These are phyloP conservation scores for Aspergillus texensis DNA, from an alignment of 2,329 filamentous ascomycete genomes.

Conservation along the genomic window DNA sequence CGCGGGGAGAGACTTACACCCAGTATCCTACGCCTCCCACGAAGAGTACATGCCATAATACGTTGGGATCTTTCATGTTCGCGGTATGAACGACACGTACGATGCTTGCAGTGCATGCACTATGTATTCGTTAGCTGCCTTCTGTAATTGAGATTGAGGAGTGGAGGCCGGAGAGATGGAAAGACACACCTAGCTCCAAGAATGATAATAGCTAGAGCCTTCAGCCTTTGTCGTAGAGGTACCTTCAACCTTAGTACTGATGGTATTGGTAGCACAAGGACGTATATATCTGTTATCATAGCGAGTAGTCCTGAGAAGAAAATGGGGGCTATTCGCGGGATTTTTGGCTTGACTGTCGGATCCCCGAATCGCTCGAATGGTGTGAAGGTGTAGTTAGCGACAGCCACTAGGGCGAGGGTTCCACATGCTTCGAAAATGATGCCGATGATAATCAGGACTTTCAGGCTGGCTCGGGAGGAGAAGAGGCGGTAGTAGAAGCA, in stretches of 20 bases:
- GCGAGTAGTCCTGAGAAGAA: neutral
- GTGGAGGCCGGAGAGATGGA: neutral
- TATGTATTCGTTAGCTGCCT: neutral
- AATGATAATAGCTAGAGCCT: neutral
- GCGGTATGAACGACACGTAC: neutral
- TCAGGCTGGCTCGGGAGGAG: neutral
- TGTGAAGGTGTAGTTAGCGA: neutral
- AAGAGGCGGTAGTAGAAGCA: neutral
- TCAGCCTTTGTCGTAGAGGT: neutral
- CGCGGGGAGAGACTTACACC: neutral
- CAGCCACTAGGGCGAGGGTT: neutral
- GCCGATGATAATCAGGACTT: neutral
- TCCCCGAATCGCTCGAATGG: neutral
- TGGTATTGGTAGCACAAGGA: neutral
- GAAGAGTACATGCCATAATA: neutral
- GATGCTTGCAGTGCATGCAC: neutral
- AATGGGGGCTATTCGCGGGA: neutral
- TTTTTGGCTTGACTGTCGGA: neutral
- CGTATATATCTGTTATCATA: neutral
- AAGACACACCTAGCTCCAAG: neutral
- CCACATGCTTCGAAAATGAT: neutral
- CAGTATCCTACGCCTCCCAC: neutral
- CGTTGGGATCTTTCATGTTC: neutral
- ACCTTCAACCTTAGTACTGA: neutral
- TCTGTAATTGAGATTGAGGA: neutral